Conservation (phyloP, 208 protist genomes). For the Sergeia podlipaevii region DNA sequence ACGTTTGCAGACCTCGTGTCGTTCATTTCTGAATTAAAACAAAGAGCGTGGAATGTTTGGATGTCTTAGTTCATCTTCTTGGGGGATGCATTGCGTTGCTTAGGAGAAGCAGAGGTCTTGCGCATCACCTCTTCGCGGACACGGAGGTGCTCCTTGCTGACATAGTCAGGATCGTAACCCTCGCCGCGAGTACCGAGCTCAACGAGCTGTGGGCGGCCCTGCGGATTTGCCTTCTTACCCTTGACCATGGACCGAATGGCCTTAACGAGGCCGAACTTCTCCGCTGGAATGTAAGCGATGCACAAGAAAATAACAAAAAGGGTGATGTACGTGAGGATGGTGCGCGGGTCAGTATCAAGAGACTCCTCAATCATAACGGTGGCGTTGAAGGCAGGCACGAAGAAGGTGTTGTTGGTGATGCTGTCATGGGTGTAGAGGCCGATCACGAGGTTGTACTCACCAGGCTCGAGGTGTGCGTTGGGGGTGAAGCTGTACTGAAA, state of each 20-base stretch:
- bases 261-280: conserved; percentile 49
- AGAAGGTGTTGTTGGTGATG: conserved; percentile 61
- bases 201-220: conserved; percentile 4
- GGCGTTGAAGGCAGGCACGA: conserved; percentile 66
- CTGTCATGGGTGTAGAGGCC: conserved; percentile 68
- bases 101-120: conserved; percentile 32
- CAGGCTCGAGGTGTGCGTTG: conserved; percentile 59
- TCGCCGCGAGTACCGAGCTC: conserved; percentile 41
- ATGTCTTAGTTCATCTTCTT: conserved; percentile 60
- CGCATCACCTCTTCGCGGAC: conserved; percentile 69
- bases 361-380: conserved; percentile 69
- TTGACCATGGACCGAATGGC: conserved; percentile 12
- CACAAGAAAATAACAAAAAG: conserved; percentile 53
- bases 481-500: conserved; percentile 84
- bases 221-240: background rate
- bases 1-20: no score
- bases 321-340: conserved; percentile 80
- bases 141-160: conserved; percentile 71
- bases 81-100: conserved; percentile 19
- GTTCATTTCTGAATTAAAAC: no score
- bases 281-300: conserved; percentile 40
- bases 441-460: conserved; percentile 81
- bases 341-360: conserved; percentile 71
- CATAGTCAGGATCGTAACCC: conserved; percentile 76
- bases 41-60: no score